Evolutionary conservation across 805 yeast species (phyloP).

Genomic region (Starmerella scarabaei): DNA sequence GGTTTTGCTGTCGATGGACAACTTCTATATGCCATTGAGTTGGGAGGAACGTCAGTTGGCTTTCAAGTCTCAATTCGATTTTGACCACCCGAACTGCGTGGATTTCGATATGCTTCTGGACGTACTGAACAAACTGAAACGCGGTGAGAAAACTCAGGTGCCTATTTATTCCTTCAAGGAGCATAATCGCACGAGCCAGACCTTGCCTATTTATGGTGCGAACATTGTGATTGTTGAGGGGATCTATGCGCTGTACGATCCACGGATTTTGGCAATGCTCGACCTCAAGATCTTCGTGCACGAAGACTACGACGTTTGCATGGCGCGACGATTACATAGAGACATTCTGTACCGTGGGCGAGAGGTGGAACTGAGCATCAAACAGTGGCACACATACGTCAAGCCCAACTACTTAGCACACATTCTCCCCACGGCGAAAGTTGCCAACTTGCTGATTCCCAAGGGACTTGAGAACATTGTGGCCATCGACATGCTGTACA

Average conservation of each 20-base stretch:
- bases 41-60: conserved; percentile 52
- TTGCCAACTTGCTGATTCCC: conserved; percentile 84
- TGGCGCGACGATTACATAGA: conserved; percentile 74
- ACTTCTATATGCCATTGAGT: conserved; percentile 69
- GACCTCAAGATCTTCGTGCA: conserved; percentile 84
- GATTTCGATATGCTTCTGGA: conserved; percentile 62
- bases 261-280: conserved; percentile 56
- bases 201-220: conserved; percentile 79
- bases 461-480: conserved; percentile 70
- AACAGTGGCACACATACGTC: conserved; percentile 83
- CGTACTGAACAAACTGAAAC: conserved; percentile 52
- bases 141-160: conserved; percentile 52
- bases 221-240: conserved; percentile 90
- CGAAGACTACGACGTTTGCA: conserved; percentile 84
- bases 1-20: conserved; percentile 74
- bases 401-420: conserved; percentile 78
- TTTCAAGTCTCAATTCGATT: conserved; percentile 58
- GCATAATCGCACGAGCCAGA: conserved; percentile 50
- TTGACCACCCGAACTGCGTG: conserved; percentile 74
- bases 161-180: conserved; percentile 56
- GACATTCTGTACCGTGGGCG: conserved; percentile 81
- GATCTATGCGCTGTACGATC: conserved; percentile 65
- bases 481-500: conserved; percentile 68
- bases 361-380: conserved; percentile 65
- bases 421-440: conserved; percentile 60